Evolutionary conservation across 352 stramenopile genomes (phyloP), one percentile per base, ranked within the genome.

Genomic region (Phytophthora chlamydospora): DNA sequence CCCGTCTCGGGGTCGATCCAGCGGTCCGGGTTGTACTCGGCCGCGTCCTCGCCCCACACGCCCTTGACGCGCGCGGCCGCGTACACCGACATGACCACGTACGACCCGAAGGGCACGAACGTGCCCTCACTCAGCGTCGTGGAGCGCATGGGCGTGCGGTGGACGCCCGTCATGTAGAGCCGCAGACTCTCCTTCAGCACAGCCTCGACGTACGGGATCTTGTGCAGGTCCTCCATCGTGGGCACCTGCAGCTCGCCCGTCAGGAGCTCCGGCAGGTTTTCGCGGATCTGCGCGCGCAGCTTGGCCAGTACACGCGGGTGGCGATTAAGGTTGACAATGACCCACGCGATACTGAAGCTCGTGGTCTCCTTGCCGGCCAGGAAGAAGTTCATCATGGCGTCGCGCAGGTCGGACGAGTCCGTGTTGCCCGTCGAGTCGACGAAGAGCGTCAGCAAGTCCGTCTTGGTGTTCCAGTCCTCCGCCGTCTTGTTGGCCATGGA

Each of bases 361-460:
- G 82, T 91, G 7, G 81, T 89, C 60, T 88, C 81, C 19, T 80
- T 70, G 14, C 81, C 83, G 39, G 76, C 83, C 27, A 90, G 43
- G 40, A 91, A 68, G 55, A 91, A 88, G 41, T 83, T 87, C 45
- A 91, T 75, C 35, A 90, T 69, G 12, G 87, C 71, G 44, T 91
- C 77, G 35, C 78, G 73, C 32, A 90, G 47, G 14, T 79, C 71
- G 17, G 72, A 73, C 2, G 67, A 57, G 24, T 69, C 61, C 41
- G 70, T 67, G 14, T 58, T 70, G 10, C 70, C 67, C 13, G 78
- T 69, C 40, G 65, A 66, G 40, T 68, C 75, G 10, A 86, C 50
- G 33, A 76, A 87, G 5, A 83, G 62, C 54, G 75, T 76, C 13
- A 86, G 66, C 21, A 85, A 31, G 14, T 81, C 66, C 6, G 74